These are phyloP conservation scores for Candida tetrigidarum DNA, from an alignment of 1,139 yeast genomes.

Conservation along the genomic window DNA sequence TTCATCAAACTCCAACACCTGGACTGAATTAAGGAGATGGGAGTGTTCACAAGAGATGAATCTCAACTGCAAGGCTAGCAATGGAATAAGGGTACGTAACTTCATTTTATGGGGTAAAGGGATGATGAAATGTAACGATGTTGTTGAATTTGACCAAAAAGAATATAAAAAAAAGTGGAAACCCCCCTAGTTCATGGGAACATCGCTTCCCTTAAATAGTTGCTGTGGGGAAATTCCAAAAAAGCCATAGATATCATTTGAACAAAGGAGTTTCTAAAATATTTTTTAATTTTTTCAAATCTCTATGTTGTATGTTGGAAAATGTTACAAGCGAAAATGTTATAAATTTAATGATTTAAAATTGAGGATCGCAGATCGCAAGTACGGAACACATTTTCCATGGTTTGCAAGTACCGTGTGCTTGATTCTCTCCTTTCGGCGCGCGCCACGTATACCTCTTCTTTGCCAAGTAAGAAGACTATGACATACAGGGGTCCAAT, in stretches of 20 bases:
- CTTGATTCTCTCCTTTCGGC: not conserved
- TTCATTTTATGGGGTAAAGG: slow-evolving; percentile 1
- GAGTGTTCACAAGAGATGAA: not conserved
- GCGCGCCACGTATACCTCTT: not conserved
- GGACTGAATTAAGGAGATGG: slow-evolving; percentile 1
- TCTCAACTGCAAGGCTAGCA: not conserved
- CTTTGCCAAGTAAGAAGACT: not conserved
- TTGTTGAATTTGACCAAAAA: too few species aligned
- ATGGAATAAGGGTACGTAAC: not conserved
- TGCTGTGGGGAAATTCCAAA: not conserved
- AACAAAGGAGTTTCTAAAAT: not conserved
- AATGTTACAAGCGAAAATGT: not conserved
- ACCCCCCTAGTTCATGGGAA: not conserved
- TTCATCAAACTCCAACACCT: not conserved
- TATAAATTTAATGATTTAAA: not conserved
- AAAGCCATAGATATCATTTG: too few species aligned
- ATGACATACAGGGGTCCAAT: too few species aligned
- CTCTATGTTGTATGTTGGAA: not conserved
- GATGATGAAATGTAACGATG: not conserved
- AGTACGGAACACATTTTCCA: too few species aligned
- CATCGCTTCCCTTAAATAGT: not conserved
- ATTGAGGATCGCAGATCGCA: not conserved
- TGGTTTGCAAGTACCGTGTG: too few species aligned
- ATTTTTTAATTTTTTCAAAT: too few species aligned
- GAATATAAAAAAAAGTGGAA: not conserved